Evolutionary conservation across 2,329 filamentous ascomycete species (phyloP), one percentile per base, ranked within the genome.

Genomic region (Alternaria sp.): DNA sequence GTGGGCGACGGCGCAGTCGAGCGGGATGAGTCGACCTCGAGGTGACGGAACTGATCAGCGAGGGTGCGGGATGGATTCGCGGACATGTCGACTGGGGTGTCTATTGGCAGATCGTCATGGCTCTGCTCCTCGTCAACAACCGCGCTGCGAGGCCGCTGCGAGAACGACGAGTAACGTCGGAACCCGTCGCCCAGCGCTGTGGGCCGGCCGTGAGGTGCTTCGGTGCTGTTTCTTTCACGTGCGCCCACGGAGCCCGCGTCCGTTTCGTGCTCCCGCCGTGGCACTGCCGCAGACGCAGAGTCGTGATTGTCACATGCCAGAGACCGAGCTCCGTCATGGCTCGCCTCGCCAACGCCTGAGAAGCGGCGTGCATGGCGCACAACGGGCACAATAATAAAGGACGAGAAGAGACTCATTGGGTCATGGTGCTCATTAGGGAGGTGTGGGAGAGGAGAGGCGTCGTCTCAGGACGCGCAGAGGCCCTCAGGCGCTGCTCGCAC

Each of bases 341-440:
- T 68, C 61, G 64, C 64, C 56, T 64, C 66, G 57, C 65, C 62
- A 49, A 59, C 59, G 52, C 72, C 72, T 36, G 79, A 81, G 61
- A 81, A 77, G 32, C 79, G 75, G 28, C 79, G 77, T 17, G 77
- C 79, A 62, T 80, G 78, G 45, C 79, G 77, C 64, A 80, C 76
- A 36, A 81, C 77, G 45, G 79, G 79, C 51, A 79, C 78, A 66
- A 81, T 74, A 67, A 81, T 72, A 59, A 80, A 80, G 13, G 79
- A 80, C 51, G 78, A 78, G 45, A 82, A 73, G 59, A 81, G 67
- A 70, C 74, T 81, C 80, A 81, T 81, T 59, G 69, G 69, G 67
- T 57, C 70, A 76, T 77, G 40, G 8, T 52, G 57, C 13, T 46
- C 58, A 12, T 28, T 30, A 60, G 26, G 54, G 32, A 30, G 36